Base-by-base conservation (phyloP, 768 basidiomycete species). In the Amanita muscaria region DNA sequence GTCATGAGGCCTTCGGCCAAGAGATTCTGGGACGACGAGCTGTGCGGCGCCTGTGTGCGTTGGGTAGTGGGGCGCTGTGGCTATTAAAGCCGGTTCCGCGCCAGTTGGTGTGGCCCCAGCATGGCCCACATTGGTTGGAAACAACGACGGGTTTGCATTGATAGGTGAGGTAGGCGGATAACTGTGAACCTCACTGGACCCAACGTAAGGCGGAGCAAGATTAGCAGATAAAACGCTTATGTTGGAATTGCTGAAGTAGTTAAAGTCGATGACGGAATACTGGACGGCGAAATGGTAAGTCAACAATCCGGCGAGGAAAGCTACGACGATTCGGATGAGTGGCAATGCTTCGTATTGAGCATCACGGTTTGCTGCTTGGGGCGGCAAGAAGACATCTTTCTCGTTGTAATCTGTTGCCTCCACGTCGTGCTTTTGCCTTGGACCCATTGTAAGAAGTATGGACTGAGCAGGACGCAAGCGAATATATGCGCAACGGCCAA, bases 91-190 rank as follows among this genome's bases (percentile, higher is more conserved):
- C 1, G 86, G 69, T 54, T 88, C 86, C 6, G 80, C 86, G 14
- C 86, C 86, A 0, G 86, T 91, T 0, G 85, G 83, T 1, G 87
- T 90, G 18, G 67, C 70, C 11, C 88, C 88, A 2, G 81, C 68
- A 57, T 88, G 79, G 29, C 88, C 88, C 3, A 91, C 79, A 52
- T 78, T 53, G 23, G 84, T 74, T 4, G 88, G 88, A 59, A 91
- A 91, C 21, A 84, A 53, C 1, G 80, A 74, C 0, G 88, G 83
- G 51, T 73, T 71, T 6, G 65, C 69, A 53, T 90, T 90, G 14
- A 85, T 88, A 0, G 88, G 85, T 5, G 74, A 72, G 0, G 76
- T 51, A 0, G 88, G 88, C 7, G 88, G 88, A 59, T 75, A 88
- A 16, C 76, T 58, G 59, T 88, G 77, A 4, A 73, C 69, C 47